Base-by-base conservation (phyloP, 495 filamentous ascomycete genomes). In the Annulohypoxylon nitens region DNA sequence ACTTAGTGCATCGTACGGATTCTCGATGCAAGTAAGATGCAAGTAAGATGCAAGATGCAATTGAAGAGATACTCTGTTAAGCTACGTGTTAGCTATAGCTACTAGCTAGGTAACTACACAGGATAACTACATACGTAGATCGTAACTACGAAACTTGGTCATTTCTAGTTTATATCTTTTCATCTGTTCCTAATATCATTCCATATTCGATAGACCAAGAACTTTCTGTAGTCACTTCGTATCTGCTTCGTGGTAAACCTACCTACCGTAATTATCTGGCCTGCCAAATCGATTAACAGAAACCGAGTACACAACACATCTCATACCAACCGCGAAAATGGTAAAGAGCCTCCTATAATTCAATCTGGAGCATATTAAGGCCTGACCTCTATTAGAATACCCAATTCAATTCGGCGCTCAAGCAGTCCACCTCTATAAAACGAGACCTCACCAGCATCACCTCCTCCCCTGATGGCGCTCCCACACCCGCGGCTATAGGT, bases 321-420 rank as follows among this genome's bases (percentile, higher is more conserved):
- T 12, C 4, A 57, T 41, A 61, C 16, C 25, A 50, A n/a, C 58
- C 23, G 4, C 30, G 20, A 73, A 63, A 2, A 73, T 73, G 70
- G 70, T 73, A 34, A 69, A 58, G 34, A 43, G 11, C 9, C 3
- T 4, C 16, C 47, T 48, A 12, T 30, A 6, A n/a, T 20, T 12
- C 7, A 11, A 2, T n/a, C 12, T 61, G 37, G 1, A 53, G 18
- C 0, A 7, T 10, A 33, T 8, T n/a, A n/a, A 3, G 26, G 30
- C 26, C 59, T 74, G 14, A 74, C 39, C 1, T 39, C n/a, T 37
- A 37, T 6, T 20, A 88, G 95, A 97, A 97, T 80, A 93, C 93
- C 14, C 88, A 95, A 69, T 98, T 97, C 88, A 98, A 98, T 82
- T 95, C 94, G 16, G 95, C 96, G 34, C 88, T 97, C 33, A 97